phyloP scores from a whole-genome alignment of 2,329 filamentous ascomycete genomes.

The Thermothelomyces thermophilus region DNA sequence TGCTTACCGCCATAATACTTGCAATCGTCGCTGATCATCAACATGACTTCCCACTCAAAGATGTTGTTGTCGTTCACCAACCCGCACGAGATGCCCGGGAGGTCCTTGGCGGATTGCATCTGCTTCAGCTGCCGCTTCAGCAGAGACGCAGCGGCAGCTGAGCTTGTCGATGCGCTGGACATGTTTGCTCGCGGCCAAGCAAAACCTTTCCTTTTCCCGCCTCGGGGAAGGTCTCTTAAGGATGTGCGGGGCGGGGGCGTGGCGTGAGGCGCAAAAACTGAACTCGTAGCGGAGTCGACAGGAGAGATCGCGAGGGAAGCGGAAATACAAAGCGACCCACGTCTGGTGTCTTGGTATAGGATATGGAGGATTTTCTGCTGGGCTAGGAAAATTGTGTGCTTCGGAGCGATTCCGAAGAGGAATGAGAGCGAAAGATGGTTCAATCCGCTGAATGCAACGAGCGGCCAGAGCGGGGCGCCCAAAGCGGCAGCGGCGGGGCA shows the following conservation, averaged over 20 bases:
- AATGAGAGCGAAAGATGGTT: neutral
- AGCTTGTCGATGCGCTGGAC: constrained; percentile 27
- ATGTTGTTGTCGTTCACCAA: constrained; percentile 79
- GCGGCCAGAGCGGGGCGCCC: constrained; percentile 4
- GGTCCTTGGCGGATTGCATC: constrained; percentile 86
- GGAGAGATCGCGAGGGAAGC: too few relatives aligned
- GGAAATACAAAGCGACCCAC: too few relatives aligned
- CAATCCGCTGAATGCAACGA: neutral
- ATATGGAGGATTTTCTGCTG: too few relatives aligned
- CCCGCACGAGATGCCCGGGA: constrained; percentile 90
- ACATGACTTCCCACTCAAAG: constrained; percentile 98
- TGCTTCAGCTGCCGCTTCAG: constrained; percentile 84
- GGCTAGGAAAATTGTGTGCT: neutral
- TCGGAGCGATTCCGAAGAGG: neutral
- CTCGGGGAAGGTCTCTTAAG: neutral
- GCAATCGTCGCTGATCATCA: constrained; percentile 94
- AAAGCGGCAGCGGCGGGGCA: constrained; percentile 2
- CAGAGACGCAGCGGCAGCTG: constrained; percentile 66
- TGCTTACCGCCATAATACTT: constrained; percentile 84
- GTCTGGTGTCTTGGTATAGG: too few relatives aligned
- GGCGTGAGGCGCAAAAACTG: too few relatives aligned
- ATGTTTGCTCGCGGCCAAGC: constrained; percentile 7
- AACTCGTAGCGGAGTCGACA: too few relatives aligned
- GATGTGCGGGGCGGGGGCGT: neutral
- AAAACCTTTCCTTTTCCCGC: neutral